Evolutionary conservation across 345 rosid species (phyloP).

Genomic region (Camelina neglecta): DNA sequence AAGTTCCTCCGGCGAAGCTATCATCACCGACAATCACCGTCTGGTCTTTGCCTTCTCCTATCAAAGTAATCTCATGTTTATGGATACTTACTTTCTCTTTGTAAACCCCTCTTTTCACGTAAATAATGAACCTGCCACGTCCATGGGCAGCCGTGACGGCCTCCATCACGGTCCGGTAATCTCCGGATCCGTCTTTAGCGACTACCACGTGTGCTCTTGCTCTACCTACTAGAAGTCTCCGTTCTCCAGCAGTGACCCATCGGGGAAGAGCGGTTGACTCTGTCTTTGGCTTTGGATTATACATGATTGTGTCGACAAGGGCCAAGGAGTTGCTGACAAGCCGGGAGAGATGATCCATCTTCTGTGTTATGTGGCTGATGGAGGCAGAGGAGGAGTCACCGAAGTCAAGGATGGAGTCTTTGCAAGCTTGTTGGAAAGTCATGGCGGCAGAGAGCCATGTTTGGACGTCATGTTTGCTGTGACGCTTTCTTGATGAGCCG

Average conservation of each 20-base stretch:
- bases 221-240: slow-evolving; percentile 54
- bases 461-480: slow-evolving; percentile 56
- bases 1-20: slow-evolving; percentile 61
- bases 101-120: slow-evolving; percentile 81
- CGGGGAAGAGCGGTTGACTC: slow-evolving; percentile 47
- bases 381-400: slow-evolving; percentile 26
- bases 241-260: slow-evolving; percentile 59
- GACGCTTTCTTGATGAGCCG: slow-evolving; percentile 42
- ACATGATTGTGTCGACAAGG: slow-evolving; percentile 50
- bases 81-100: slow-evolving; percentile 63
- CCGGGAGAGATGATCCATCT: slow-evolving; percentile 66
- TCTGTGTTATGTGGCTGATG: slow-evolving; percentile 47
- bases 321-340: slow-evolving; percentile 68
- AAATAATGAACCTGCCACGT: slow-evolving; percentile 69
- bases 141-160: slow-evolving; percentile 64
- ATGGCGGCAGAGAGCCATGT: slow-evolving; percentile 86
- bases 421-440: slow-evolving; percentile 76
- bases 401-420: slow-evolving; percentile 52
- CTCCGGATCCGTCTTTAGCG: slow-evolving; percentile 83
- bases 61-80: slow-evolving; percentile 68
- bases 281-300: slow-evolving; percentile 17
- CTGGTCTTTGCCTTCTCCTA: slow-evolving; percentile 81
- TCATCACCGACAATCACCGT: slow-evolving; percentile 63
- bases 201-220: slow-evolving; percentile 62
- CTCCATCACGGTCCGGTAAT: slow-evolving; percentile 62